phyloP scores from a whole-genome alignment of 139 green algal species.

The Nannochloris sp. region DNA sequence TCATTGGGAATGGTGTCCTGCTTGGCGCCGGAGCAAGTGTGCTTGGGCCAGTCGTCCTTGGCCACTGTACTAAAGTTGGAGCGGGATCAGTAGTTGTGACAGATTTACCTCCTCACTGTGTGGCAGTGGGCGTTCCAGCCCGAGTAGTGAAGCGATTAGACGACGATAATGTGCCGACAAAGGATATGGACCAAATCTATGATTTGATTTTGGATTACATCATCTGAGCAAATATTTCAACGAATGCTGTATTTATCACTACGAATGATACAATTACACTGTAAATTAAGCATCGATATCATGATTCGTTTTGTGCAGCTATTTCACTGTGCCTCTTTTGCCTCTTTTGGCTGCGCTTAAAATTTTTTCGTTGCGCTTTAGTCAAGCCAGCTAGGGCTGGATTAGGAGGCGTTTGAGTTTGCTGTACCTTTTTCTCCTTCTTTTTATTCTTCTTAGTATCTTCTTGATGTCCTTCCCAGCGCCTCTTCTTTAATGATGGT shows the following conservation, averaged over 20 bases:
- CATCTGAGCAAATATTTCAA: slow-evolving; percentile 38
- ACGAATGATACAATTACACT: too few relatives aligned
- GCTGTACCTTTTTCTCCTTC: not conserved
- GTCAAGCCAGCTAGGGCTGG: slow-evolving; percentile 23
- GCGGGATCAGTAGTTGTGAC: slow-evolving; percentile 76
- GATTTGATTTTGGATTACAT: slow-evolving; percentile 68
- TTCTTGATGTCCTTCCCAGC: not conserved
- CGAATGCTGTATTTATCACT: too few relatives aligned
- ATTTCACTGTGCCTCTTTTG: too few relatives aligned
- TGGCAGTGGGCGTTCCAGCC: slow-evolving; percentile 83
- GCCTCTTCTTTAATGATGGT: slow-evolving; percentile 19
- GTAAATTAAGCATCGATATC: too few relatives aligned
- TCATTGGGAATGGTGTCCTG: slow-evolving; percentile 76
- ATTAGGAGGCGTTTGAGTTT: not conserved
- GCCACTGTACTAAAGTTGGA: slow-evolving; percentile 72
- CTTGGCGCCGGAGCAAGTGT: slow-evolving; percentile 77
- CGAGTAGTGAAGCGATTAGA: slow-evolving; percentile 55
- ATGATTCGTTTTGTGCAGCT: too few relatives aligned
- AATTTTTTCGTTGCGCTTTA: slow-evolving; percentile 64
- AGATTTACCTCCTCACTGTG: slow-evolving; percentile 64
- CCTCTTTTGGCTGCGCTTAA: slow-evolving; percentile 10
- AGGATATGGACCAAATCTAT: slow-evolving; percentile 69
- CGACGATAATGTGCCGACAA: slow-evolving; percentile 45
- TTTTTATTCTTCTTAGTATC: slow-evolving; percentile 18
- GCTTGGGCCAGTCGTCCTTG: slow-evolving; percentile 67